Evolutionary conservation across 805 yeast species (phyloP).

Genomic region (Yamadazyma sp.): DNA sequence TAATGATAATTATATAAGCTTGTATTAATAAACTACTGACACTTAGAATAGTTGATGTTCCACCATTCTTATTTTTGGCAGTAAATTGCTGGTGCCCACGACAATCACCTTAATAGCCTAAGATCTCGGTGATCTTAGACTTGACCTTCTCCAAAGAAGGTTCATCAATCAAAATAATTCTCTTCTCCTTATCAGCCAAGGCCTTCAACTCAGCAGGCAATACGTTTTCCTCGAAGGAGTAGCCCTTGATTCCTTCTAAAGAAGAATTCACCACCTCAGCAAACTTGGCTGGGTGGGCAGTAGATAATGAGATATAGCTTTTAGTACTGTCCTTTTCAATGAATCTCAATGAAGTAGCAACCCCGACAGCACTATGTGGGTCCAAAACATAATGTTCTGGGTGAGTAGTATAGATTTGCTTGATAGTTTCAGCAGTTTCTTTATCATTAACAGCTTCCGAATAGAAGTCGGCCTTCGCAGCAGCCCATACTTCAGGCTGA

Average conservation of each 20-base stretch:
- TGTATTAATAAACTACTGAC: too few relatives aligned
- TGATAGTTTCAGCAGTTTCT: slow-evolving; percentile 80
- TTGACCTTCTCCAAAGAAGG: slow-evolving; percentile 77
- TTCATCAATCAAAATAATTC: slow-evolving; percentile 66
- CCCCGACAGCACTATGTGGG: slow-evolving; percentile 97
- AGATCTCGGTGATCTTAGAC: slow-evolving; percentile 69
- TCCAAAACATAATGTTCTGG: slow-evolving; percentile 78
- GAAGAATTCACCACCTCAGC: slow-evolving; percentile 93
- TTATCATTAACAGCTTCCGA: slow-evolving; percentile 79
- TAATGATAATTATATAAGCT: too few relatives aligned
- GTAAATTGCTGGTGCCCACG: too few relatives aligned
- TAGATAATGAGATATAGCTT: slow-evolving; percentile 75
- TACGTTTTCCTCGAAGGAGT: slow-evolving; percentile 85
- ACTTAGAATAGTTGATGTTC: too few relatives aligned
- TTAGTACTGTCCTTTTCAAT: slow-evolving; percentile 45
- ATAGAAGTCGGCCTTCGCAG: slow-evolving; percentile 68
- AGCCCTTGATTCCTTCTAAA: slow-evolving; percentile 60
- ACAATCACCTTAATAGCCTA: slow-evolving; percentile 29
- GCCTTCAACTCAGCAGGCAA: slow-evolving; percentile 83
- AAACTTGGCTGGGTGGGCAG: slow-evolving; percentile 99
- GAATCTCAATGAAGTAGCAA: slow-evolving; percentile 68
- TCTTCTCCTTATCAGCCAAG: slow-evolving; percentile 69
- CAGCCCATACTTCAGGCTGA: slow-evolving; percentile 58
- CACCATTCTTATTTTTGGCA: too few relatives aligned
- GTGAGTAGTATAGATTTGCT: slow-evolving; percentile 57